Conservation (phyloP, 179 eudicot species). For the Gypsophila paniculata region DNA sequence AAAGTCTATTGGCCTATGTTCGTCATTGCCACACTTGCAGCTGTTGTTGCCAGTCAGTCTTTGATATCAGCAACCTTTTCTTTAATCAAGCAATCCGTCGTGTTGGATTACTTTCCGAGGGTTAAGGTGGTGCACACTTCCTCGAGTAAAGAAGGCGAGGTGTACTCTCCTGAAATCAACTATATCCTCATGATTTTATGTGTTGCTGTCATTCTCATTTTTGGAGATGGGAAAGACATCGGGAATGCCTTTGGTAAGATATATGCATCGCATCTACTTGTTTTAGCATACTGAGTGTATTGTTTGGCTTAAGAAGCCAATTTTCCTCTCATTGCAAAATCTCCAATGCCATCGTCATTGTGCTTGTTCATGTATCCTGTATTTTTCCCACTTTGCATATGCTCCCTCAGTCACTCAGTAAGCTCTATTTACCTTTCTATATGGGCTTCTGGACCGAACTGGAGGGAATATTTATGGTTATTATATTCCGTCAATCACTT, state of each 20-base stretch:
- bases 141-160: conserved; percentile 61
- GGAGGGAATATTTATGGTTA: too few species aligned
- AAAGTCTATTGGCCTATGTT: conserved; percentile 74
- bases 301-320: neutral
- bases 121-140: conserved; percentile 69
- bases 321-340: neutral
- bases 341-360: too few species aligned
- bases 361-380: neutral
- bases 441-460: too few species aligned
- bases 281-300: conserved; percentile 6
- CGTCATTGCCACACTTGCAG: conserved; percentile 59
- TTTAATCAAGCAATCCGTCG: conserved; percentile 60
- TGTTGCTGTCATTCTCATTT: conserved; percentile 54
- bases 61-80: conserved; percentile 72
- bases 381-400: neutral
- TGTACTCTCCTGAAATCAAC: conserved; percentile 68
- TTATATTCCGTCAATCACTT: too few species aligned
- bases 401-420: too few species aligned
- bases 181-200: conserved; percentile 63
- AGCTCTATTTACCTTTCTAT: too few species aligned
- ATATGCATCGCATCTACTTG: neutral
- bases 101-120: conserved; percentile 61
- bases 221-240: conserved; percentile 55
- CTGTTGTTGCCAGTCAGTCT: conserved; percentile 72
- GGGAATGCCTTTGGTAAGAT: conserved; percentile 74